Conservation (phyloP, 495 filamentous ascomycete genomes). For the Physcia stellaris region DNA sequence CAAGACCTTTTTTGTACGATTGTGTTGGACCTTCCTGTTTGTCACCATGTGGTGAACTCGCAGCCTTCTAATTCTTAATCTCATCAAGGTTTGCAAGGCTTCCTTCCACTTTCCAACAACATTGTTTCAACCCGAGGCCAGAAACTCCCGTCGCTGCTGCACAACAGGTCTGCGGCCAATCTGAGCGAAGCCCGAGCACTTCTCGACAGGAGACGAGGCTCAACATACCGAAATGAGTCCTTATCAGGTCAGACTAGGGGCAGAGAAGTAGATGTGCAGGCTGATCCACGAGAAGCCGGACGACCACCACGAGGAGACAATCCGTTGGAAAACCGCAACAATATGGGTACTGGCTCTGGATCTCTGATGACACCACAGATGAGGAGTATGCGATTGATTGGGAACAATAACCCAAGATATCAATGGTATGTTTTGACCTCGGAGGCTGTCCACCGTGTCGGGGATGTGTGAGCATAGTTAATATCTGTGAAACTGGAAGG, state of each 20-base stretch:
- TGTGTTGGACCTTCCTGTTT: too few species aligned
- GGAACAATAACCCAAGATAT: conserved; percentile 62
- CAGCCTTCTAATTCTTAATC: too few species aligned
- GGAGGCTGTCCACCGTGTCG: background rate
- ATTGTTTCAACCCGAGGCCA: conserved; percentile 19
- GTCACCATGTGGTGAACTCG: too few species aligned
- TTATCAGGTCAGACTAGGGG: conserved; percentile 1
- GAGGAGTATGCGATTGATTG: conserved; percentile 65
- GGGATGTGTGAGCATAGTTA: background rate
- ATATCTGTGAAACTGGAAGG: conserved; percentile 12
- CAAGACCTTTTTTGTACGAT: too few species aligned
- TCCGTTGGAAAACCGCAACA: conserved; percentile 3
- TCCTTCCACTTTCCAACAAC: conserved; percentile 18
- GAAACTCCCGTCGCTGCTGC: conserved; percentile 17
- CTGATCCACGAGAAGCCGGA: background rate
- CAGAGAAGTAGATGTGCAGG: conserved; percentile 11
- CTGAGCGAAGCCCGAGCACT: conserved; percentile 10
- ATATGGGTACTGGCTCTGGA: conserved; percentile 21
- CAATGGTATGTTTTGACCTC: conserved; percentile 30
- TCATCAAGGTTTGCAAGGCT: conserved; percentile 12
- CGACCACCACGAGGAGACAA: background rate
- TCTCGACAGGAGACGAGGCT: conserved; percentile 10
- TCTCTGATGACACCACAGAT: conserved; percentile 48
- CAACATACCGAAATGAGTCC: conserved; percentile 9
- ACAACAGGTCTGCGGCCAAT: conserved; percentile 14